phyloP scores from a whole-genome alignment of 306 rosid species.

The Rosa chinensis region DNA sequence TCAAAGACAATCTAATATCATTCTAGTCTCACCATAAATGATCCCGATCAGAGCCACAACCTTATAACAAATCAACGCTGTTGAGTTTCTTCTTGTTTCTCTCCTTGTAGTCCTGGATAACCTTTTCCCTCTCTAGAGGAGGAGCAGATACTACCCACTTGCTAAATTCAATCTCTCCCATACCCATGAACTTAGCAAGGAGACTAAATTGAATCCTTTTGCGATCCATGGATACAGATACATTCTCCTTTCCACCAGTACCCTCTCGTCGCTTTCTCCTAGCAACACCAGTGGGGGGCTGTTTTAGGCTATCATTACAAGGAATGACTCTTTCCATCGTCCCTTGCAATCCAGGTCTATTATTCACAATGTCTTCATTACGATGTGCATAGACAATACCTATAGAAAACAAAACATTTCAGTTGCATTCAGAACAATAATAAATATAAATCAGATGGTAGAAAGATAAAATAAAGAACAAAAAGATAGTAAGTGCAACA shows the following conservation, averaged over 20 bases:
- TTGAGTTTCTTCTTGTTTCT: conserved; percentile 46
- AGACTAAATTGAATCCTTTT: conserved; percentile 60
- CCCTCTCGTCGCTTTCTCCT: conserved; percentile 35
- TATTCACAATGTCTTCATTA: conserved; percentile 77
- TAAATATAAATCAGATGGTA: background rate
- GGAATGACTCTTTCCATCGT: conserved; percentile 23
- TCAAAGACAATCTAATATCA: too few species aligned
- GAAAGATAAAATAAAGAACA: background rate
- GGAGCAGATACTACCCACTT: conserved; percentile 78
- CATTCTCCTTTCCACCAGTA: conserved; percentile 29
- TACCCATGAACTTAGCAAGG: conserved; percentile 57
- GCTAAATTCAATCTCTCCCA: conserved; percentile 79
- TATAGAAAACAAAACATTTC: conserved; percentile 14
- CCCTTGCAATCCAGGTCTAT: conserved; percentile 44
- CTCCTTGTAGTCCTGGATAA: conserved; percentile 61
- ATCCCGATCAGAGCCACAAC: background rate
- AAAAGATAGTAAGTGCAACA: background rate
- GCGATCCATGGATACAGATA: conserved; percentile 38
- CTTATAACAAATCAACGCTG: background rate
- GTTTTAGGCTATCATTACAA: conserved; percentile 29
- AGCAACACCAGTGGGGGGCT: conserved; percentile 24
- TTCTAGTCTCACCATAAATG: background rate
- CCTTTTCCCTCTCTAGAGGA: conserved; percentile 58
- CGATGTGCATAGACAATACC: conserved; percentile 85
- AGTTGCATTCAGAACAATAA: background rate